Evolutionary conservation across 2,329 filamentous ascomycete species (phyloP), one percentile per base, ranked within the genome.

Genomic region (Lachnellula arida): DNA sequence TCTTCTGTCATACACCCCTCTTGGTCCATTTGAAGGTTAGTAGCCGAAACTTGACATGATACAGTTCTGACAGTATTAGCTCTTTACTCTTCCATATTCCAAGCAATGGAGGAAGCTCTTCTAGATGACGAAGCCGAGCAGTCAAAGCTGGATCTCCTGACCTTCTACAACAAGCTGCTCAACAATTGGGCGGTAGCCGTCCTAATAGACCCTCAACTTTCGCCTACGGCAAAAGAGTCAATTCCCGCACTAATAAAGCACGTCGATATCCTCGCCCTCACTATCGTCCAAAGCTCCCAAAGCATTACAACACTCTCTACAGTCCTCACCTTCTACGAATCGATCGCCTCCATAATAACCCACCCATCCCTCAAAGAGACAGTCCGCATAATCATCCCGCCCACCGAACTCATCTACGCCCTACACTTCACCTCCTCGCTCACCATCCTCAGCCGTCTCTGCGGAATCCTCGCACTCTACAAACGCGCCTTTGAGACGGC

Each of bases 401-500:
- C 86, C 0, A 77, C 84, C 1, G 75, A 81, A 3, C 78, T 90
- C 9, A 77, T 92, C 22, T 94, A 94, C 72, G 79, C 79, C 9
- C 75, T 94, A 40, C 76, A 85, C 60, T 91, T 94, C 69, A 81
- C 78, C 56, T 73, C 78, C 19, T 88, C 84, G 2, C 75, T 85
- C 14, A 79, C 79, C 17, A 81, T 81, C 15, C 75, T 88, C 3
- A 88, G 89, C 6, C 84, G 86, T 5, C 79, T 91, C 35, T 90
- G 85, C 67, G 78, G 78, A 49, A 78, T 91, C 25, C 77, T 95
- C 28, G 84, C 87, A 2, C 74, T 73, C 44, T 93, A 91, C 74
- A 94, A 94, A 70, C 77, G 77, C 23, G 82, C 86, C 0, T 90
- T 93, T 65, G 88, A 93, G 67, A 72, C 74, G 25, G 83, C 85